Evolutionary conservation across 139 green algal species (phyloP), one percentile per base, ranked within the genome.

Genomic region (Diplosphaera chodatii): DNA sequence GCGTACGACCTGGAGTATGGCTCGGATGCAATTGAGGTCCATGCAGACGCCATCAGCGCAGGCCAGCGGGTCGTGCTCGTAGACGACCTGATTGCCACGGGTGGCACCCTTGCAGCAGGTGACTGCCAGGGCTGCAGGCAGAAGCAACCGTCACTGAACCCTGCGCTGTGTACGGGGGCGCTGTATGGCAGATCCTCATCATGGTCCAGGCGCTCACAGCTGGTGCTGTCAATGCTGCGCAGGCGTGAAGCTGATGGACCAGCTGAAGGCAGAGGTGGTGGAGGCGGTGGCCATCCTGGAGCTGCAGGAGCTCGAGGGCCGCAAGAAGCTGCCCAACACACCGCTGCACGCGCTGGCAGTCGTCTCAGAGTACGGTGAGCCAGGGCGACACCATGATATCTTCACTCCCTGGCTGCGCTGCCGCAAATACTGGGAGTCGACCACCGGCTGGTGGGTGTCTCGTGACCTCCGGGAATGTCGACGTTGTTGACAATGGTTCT

Each of bases 61-160:
- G 93, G 91, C 1, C 89, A 98, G 68, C 76, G 84, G 0, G 91
- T 98, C 13, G 37, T 99, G 63, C 80, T 99, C 68, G 80, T 99
- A 2, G 96, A 99, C 69, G 96, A 99, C 79, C 81, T 99, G 4
- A 93, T 99, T 55, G 96, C 96, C 40, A 99, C 96, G 22, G 96
- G 96, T 20, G 96, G 96, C 27, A 99, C 96, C 0, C 78, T 98
- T n/a, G 83, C 75, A 37, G 91, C 87, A 59, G 48, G 48, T 59
- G 16, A 23, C 10, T 10, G 37, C 37, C 10, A 48, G 10, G 37
- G 6, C 37, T 48, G 37, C 37, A 48, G 10, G 37, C 37, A 48
- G 37, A 48, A 48, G 37, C 37, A 20, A 10, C 37, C 8, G 37
- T 6, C 37, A 48, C 37, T 70, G 37, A 8, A 6, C n/a, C 64